Base-by-base conservation (phyloP, 2,329 filamentous ascomycete genomes). In the Nothopassalora personata region DNA sequence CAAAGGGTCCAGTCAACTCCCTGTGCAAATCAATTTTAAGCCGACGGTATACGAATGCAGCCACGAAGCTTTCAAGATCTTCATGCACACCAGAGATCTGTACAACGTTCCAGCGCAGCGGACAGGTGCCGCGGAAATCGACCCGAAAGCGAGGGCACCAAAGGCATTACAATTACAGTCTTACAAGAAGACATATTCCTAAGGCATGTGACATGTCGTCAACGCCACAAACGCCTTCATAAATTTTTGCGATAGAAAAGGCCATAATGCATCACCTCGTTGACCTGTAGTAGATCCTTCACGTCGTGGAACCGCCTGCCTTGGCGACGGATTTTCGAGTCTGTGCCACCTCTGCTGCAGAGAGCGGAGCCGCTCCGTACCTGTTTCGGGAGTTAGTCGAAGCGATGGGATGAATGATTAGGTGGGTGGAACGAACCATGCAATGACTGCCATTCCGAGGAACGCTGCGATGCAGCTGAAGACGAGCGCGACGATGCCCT, bases 401-500 rank as follows among this genome's bases (percentile, higher is more conserved):
- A 23, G 48, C 49, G 39, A 50, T 27, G 27, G 39, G 28, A 56
- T 45, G 47, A 13, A 54, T 34, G 30, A 58, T 34, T 46, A 54
- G 31, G 50, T 39, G 49, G 52, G 56, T 50, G 33, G 15, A 34
- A 70, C 87, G 72, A 89, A 92, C 80, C 86, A 86, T 1, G 79
- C 81, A 57, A 94, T 85, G 11, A 84, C 82, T 0, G 75, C 79
- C 66, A 91, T 79, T 8, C 90, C 90, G 6, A 90, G 66, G 52
- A 91, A 77, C 2, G 88, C 90, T 15, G 81, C 81, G 3, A 91
- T 62, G 63, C 82, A 83, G 68, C 86, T 90, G 69, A 93, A 90
- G 1, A 86, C 86, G 65, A 94, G 74, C 10, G 90, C 90, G 1
- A 91, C 82, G 47, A 89, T 88, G 7, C 90, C 90, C 36, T 81